Evolutionary conservation across 164 flowering plant genomes (phyloP).

Genomic region (Magnolia officinalis): DNA sequence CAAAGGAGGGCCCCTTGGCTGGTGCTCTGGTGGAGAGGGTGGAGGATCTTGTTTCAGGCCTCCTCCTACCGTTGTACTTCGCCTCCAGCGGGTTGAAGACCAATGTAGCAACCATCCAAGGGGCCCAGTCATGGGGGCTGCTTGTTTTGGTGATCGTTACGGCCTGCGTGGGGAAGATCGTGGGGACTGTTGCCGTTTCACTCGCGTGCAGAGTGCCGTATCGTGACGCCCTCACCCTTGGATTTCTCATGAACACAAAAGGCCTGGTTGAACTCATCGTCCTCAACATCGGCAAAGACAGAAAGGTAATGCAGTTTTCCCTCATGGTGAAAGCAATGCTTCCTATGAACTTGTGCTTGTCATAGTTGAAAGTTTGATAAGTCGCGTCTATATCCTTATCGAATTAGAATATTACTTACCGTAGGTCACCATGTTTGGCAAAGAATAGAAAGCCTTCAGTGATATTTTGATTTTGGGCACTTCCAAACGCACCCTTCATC

Average conservation of each 20-base stretch:
- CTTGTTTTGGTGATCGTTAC: constrained; percentile 62
- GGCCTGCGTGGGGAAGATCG: constrained; percentile 76
- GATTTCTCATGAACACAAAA: constrained; percentile 78
- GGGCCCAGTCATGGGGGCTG: constrained; percentile 76
- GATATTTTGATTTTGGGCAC: background rate
- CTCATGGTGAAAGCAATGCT: background rate
- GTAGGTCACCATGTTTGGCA: background rate
- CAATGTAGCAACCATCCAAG: constrained; percentile 60
- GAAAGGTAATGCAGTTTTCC: constrained; percentile 25
- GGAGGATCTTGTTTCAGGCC: constrained; percentile 82
- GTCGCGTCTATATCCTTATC: too few relatives aligned
- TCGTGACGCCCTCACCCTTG: constrained; percentile 56
- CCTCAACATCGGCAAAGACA: constrained; percentile 77
- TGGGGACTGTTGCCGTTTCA: constrained; percentile 62
- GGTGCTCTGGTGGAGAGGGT: constrained; percentile 68
- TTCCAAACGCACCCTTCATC: background rate
- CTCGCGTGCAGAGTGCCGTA: constrained; percentile 39
- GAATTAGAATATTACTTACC: background rate
- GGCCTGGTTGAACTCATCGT: constrained; percentile 88
- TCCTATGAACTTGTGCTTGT: background rate
- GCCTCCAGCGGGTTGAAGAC: constrained; percentile 83
- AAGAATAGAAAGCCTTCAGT: background rate
- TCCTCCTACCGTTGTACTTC: constrained; percentile 70
- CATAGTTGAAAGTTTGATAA: background rate
- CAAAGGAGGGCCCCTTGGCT: constrained; percentile 71